phyloP scores from a whole-genome alignment of 2,329 filamentous ascomycete species.

The Clonostachys chloroleuca region DNA sequence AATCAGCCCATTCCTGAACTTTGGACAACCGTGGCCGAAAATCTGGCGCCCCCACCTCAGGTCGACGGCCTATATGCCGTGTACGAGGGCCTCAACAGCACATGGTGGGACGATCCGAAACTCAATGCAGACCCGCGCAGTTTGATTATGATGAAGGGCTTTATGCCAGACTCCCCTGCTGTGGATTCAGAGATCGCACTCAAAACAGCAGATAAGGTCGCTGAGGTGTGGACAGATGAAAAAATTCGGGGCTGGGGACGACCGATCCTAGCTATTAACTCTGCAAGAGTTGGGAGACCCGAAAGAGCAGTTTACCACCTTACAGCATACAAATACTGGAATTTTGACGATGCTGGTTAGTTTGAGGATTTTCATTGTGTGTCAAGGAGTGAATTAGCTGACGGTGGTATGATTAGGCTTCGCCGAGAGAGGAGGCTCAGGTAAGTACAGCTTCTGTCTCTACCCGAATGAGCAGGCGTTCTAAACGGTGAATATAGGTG shows the following conservation, averaged over 20 bases:
- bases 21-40: constrained; percentile 44
- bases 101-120: constrained; percentile 32
- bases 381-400: background rate
- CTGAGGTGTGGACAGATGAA: constrained; percentile 31
- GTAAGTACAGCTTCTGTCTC: too few relatives aligned
- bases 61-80: constrained; percentile 45
- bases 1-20: constrained; percentile 29
- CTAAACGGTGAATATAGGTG: background rate
- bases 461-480: background rate
- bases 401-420: background rate
- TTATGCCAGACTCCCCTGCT: constrained; percentile 30
- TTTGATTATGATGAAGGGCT: constrained; percentile 36
- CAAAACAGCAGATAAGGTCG: constrained; percentile 30
- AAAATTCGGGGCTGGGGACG: constrained; percentile 41
- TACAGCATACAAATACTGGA: constrained; percentile 34
- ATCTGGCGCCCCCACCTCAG: constrained; percentile 48
- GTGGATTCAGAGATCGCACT: constrained; percentile 26
- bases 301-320: constrained; percentile 33
- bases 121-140: constrained; percentile 36
- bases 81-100: constrained; percentile 44
- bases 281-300: constrained; percentile 31
- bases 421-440: too few relatives aligned
- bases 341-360: constrained; percentile 30
- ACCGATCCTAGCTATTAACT: constrained; percentile 39
- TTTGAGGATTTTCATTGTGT: background rate